Conservation (phyloP, 1,284 basidiomycete genomes). For the Apiotrichum gracile region DNA sequence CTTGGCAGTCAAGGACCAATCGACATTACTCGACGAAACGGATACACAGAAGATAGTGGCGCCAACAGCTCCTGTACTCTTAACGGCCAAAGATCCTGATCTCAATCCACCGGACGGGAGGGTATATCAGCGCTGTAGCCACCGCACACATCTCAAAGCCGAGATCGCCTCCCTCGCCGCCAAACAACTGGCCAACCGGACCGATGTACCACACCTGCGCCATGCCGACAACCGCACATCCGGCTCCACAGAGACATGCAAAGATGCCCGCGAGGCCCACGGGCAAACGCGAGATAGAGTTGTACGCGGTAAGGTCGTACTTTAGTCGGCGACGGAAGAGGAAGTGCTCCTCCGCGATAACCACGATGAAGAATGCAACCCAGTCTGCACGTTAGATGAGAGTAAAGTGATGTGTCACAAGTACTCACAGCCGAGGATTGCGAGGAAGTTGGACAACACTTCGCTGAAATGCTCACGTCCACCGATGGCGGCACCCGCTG, state of each 20-base stretch:
- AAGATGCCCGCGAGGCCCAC: constrained; percentile 55
- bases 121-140: constrained; percentile 26
- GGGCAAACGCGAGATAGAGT: constrained; percentile 53
- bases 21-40: too few relatives aligned
- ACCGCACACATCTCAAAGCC: constrained; percentile 54
- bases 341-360: constrained; percentile 57
- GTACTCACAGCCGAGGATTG: constrained; percentile 62
- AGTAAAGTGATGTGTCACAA: constrained; percentile 27
- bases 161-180: constrained; percentile 53
- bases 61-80: too few relatives aligned
- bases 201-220: constrained; percentile 53
- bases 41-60: too few relatives aligned
- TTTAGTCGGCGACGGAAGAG: constrained; percentile 54
- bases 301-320: constrained; percentile 57
- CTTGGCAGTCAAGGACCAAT: too few relatives aligned
- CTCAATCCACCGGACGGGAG: constrained; percentile 32
- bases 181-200: constrained; percentile 51
- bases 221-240: constrained; percentile 46
- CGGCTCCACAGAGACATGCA: constrained; percentile 52
- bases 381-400: constrained; percentile 5
- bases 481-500: constrained; percentile 56
- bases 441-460: constrained; percentile 54
- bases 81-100: constrained; percentile 25
- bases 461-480: constrained; percentile 59
- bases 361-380: constrained; percentile 46